Percentiles rank a stretch among this genome's conserved stretches.
phyloP scores from a whole-genome alignment of 768 basidiomycete species.

The Phylloporus sp. region DNA sequence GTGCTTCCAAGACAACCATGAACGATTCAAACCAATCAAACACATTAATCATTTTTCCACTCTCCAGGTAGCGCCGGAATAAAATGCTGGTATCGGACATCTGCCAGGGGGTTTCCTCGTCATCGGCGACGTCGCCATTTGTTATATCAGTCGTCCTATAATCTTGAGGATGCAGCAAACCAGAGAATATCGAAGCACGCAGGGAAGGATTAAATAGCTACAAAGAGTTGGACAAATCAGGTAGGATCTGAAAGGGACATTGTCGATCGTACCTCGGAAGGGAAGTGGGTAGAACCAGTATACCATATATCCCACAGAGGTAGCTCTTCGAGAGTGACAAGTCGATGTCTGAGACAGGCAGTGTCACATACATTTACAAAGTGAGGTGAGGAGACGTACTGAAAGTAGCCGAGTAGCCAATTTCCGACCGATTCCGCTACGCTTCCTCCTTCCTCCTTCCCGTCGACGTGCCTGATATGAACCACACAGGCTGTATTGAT shows the following conservation, averaged over 20 bases:
- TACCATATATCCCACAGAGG: conserved; percentile 73
- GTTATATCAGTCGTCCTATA: conserved; percentile 27
- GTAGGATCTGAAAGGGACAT: not conserved
- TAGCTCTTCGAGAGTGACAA: conserved; percentile 46
- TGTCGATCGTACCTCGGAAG: conserved; percentile 51
- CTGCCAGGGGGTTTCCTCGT: conserved; percentile 40
- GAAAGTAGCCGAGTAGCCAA: conserved; percentile 51
- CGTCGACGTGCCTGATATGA: conserved; percentile 14
- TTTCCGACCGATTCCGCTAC: conserved; percentile 34
- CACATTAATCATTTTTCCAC: conserved; percentile 78
- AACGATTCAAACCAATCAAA: conserved; percentile 90
- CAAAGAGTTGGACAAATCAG: not conserved
- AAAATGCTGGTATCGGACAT: conserved; percentile 76
- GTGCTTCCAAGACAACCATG: conserved; percentile 58
- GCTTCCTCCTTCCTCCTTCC: conserved; percentile 16
- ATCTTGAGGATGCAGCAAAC: conserved; percentile 56
- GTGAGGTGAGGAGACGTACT: conserved; percentile 33
- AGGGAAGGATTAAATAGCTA: conserved; percentile 71
- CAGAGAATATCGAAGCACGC: conserved; percentile 57
- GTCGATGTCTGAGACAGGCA: conserved; percentile 34
- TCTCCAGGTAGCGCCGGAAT: conserved; percentile 72
- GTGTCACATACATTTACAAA: not conserved
- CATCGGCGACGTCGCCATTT: conserved; percentile 18
- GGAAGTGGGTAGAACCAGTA: conserved; percentile 60
- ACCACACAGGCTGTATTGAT: conserved; percentile 20